These are phyloP conservation scores for Aspergillus uvarum DNA, from an alignment of 2,329 filamentous ascomycete genomes.

Conservation along the genomic window DNA sequence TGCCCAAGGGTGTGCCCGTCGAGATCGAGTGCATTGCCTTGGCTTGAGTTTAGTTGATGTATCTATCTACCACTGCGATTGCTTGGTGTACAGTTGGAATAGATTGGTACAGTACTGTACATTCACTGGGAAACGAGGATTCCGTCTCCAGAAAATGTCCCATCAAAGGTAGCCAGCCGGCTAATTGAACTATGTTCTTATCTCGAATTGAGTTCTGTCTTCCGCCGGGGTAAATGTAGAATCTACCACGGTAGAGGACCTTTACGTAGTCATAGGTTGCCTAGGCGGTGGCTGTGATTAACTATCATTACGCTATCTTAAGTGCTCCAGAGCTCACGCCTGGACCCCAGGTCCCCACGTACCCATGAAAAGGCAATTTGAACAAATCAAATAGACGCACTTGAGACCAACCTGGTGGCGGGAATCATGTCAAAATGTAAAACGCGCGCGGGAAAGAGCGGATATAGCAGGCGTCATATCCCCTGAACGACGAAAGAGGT, in stretches of 20 bases:
- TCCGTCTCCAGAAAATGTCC: background rate
- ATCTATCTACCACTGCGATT: background rate
- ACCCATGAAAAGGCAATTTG: background rate
- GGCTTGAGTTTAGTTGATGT: conserved; percentile 31
- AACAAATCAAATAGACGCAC: background rate
- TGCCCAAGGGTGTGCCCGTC: conserved; percentile 63
- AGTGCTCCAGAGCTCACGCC: background rate
- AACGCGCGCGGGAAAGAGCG: background rate
- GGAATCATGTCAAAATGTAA: conserved; percentile 11
- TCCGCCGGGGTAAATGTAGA: background rate
- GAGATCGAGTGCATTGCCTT: conserved; percentile 67
- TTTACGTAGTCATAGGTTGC: background rate
- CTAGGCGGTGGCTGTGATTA: conserved; percentile 1
- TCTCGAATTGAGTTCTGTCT: background rate
- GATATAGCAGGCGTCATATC: background rate
- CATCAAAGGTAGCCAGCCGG: background rate
- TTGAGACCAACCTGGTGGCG: conserved; percentile 2
- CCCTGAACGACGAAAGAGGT: background rate
- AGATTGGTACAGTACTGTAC: background rate
- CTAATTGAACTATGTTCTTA: background rate
- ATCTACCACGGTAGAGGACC: background rate
- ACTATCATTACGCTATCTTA: conserved; percentile 2
- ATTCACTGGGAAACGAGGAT: background rate
- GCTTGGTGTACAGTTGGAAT: background rate
- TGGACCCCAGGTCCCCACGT: background rate